Percentiles rank a stretch among this genome's conserved stretches.
These are phyloP conservation scores for Suillus paluster DNA, from an alignment of 768 basidiomycete species.

Conservation along the genomic window DNA sequence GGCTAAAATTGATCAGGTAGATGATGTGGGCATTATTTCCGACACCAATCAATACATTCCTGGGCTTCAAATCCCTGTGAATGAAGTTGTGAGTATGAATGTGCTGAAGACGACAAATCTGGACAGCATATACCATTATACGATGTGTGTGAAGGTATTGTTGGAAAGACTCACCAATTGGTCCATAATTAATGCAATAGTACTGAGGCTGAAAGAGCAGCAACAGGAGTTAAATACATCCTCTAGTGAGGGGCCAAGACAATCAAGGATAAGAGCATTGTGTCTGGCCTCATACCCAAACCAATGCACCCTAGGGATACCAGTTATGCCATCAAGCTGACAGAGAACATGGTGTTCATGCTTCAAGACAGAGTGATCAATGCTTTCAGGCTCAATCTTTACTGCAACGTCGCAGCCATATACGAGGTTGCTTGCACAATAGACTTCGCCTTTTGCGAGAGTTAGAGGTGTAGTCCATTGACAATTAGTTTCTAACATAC, in stretches of 20 bases:
- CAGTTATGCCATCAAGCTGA: neutral
- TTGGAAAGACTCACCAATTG: neutral
- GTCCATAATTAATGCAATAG: neutral
- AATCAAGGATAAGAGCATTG: neutral
- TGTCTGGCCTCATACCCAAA: neutral
- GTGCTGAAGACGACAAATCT: neutral
- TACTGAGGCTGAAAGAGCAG: neutral
- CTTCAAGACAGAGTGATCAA: neutral
- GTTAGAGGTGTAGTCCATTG: neutral
- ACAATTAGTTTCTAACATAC: neutral
- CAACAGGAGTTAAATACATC: neutral
- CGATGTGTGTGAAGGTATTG: neutral
- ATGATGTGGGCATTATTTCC: conserved; percentile 7
- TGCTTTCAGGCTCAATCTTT: neutral
- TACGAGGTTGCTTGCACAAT: neutral
- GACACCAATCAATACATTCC: neutral
- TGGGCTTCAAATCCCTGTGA: neutral
- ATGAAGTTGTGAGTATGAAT: neutral
- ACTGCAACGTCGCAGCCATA: neutral
- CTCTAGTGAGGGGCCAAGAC: neutral
- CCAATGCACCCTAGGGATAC: conserved; percentile 4
- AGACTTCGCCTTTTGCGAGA: neutral
- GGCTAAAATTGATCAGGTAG: conserved; percentile 24
- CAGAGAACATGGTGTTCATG: neutral
- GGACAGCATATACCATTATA: neutral